These are phyloP conservation scores for Themeda triandra DNA, from an alignment of 176 grass and related monocot species.

Conservation along the genomic window DNA sequence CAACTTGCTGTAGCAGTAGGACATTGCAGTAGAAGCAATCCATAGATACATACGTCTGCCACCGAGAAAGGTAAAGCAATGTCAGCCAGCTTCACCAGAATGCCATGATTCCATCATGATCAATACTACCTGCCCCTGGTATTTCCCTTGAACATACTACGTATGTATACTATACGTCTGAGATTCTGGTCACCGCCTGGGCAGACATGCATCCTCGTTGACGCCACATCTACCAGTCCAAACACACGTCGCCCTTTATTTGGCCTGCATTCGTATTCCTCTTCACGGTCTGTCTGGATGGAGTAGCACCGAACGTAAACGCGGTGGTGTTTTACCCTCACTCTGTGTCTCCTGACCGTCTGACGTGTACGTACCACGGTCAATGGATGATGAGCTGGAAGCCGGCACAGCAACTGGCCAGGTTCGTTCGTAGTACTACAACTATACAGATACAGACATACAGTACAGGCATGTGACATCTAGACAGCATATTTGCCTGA, in stretches of 20 bases:
- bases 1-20: not conserved
- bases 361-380: not conserved
- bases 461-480: conserved; percentile 23
- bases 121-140: not conserved
- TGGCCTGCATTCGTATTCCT: too few species aligned
- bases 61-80: not conserved
- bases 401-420: too few species aligned
- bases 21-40: not conserved
- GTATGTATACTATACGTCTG: too few species aligned
- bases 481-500: conserved; percentile 38
- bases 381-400: conserved; percentile 48
- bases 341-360: not conserved
- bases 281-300: too few species aligned
- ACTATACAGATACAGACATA: too few species aligned
- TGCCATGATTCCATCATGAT: not conserved
- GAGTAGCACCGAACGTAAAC: not conserved
- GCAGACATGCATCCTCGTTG: not conserved
- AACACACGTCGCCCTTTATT: too few species aligned
- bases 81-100: not conserved
- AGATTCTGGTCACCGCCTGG: not conserved
- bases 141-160: not conserved
- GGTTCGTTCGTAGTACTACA: too few species aligned
- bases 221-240: not conserved
- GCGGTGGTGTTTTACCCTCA: not conserved
- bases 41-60: too few species aligned